phyloP scores from a whole-genome alignment of 2,329 filamentous ascomycete genomes.

The Didymella lethalis region DNA sequence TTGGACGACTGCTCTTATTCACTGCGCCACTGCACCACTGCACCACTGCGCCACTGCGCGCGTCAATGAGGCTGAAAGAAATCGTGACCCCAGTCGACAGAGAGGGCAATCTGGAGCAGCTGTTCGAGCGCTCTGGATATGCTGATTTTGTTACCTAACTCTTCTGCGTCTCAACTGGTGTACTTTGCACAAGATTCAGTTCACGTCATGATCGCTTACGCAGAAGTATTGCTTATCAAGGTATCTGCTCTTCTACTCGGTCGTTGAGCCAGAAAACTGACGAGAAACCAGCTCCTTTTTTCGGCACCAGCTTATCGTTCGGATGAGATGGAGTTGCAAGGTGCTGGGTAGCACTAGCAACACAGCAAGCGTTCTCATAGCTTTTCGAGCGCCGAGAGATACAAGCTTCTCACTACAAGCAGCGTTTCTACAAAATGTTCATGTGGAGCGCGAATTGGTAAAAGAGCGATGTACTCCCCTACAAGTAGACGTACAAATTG shows the following conservation, averaged over 20 bases:
- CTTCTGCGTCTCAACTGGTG: conserved; percentile 5
- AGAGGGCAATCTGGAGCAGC: conserved; percentile 22
- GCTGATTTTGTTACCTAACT: conserved; percentile 13
- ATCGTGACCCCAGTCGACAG: conserved; percentile 18
- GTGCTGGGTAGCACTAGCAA: neutral
- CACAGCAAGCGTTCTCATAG: neutral
- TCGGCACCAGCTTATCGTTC: conserved; percentile 6
- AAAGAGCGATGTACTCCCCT: neutral
- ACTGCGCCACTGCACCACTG: conserved; percentile 14
- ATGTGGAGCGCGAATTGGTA: neutral
- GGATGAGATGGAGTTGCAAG: neutral
- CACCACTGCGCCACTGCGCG: conserved; percentile 12
- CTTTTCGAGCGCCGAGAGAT: neutral
- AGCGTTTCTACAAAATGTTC: neutral
- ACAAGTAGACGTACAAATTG: neutral
- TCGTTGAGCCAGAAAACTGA: neutral
- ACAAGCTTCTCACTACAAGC: conserved; percentile 7
- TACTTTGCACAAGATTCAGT: conserved; percentile 25
- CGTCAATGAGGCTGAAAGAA: conserved; percentile 12
- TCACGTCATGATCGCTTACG: conserved; percentile 24
- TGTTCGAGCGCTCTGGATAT: conserved; percentile 17
- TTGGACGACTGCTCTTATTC: conserved; percentile 15
- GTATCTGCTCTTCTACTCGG: conserved; percentile 1
- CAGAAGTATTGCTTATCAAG: conserved; percentile 24
- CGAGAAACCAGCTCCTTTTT: neutral